phyloP scores from a whole-genome alignment of 2,329 filamentous ascomycete genomes.

The Beauveria varroae region DNA sequence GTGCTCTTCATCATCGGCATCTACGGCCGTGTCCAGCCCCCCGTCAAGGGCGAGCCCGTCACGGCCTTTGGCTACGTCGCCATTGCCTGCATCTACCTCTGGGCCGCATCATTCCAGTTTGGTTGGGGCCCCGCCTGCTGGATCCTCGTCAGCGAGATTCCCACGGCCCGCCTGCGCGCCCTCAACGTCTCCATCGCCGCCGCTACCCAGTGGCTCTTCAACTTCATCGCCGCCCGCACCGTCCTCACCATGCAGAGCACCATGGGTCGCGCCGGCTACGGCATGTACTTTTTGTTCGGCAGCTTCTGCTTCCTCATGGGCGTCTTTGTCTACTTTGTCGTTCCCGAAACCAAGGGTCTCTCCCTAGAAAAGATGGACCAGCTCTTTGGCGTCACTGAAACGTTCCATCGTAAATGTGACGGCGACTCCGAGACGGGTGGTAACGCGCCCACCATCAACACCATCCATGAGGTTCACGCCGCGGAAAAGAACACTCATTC shows the following conservation, averaged over 20 bases:
- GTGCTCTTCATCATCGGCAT: conserved; percentile 66
- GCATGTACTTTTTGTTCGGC: conserved; percentile 63
- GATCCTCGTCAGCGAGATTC: conserved; percentile 64
- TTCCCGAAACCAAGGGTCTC: conserved; percentile 64
- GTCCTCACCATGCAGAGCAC: conserved; percentile 60
- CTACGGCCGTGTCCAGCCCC: conserved; percentile 57
- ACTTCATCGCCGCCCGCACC: conserved; percentile 62
- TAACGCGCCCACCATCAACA: background rate
- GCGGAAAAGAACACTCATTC: background rate
- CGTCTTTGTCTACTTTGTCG: conserved; percentile 57
- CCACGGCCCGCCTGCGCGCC: conserved; percentile 56
- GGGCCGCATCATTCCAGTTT: conserved; percentile 61
- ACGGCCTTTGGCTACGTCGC: conserved; percentile 62
- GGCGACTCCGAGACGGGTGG: conserved; percentile 21
- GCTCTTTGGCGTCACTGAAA: conserved; percentile 53
- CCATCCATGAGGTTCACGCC: conserved; percentile 1
- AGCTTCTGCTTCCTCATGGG: conserved; percentile 59
- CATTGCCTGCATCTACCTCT: conserved; percentile 64
- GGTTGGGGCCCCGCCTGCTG: conserved; percentile 67
- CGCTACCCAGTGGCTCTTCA: conserved; percentile 66
- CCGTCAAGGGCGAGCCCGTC: conserved; percentile 43
- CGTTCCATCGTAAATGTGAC: conserved; percentile 22
- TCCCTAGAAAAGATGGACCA: conserved; percentile 59
- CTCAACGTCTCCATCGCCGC: conserved; percentile 62
- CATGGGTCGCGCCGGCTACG: conserved; percentile 37